Evolutionary conservation across 768 basidiomycete genomes (phyloP), one percentile per base, ranked within the genome.

Genomic region (Royoungia palumana): DNA sequence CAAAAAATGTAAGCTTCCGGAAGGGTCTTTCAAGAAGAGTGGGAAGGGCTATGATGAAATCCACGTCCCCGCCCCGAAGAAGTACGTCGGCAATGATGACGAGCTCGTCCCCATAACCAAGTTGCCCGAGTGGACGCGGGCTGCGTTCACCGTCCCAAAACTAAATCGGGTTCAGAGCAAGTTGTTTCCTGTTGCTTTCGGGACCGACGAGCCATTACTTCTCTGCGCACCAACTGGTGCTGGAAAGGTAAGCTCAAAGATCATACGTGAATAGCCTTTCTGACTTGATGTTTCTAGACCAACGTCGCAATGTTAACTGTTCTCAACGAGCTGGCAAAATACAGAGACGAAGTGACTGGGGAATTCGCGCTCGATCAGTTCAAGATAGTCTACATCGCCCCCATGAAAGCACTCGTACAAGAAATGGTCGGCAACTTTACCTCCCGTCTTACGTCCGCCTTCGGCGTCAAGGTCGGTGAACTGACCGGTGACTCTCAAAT

Each of bases 381-480:
- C 81, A 99, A 99, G 72, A 88, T 96, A 46, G 83, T 99, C 57
- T 99, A 98, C 66, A 83, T 99, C 44, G 95, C 96, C 0, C 96
- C 95, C 4, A 99, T 99, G 96, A 99, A 99, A 68, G 96, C 95
- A 4, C 80, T 99, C 49, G 95, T 99, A 0, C 95, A 98, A 64
- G 96, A 99, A 69, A 94, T 95, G 87, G 96, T 98, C 50, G 90
- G 92, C 55, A 95, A 94, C 66, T 99, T 99, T 63, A 77, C 78
- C 28, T 72, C 80, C 8, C 86, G 95, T 5, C 82, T 99, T 8
- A 48, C 53, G 38, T 67, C 67, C 1, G 67, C 74, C 0, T 85
- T 76, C 60, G 89, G 87, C 36, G 77, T 99, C 70, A 87, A 82
- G 51, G 89, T 99, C 40, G 91, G 90, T 24, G 96, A 99, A 68